A percentile compares a stretch with the other conserved stretches of the same genome.
Conservation (phyloP, 1,139 yeast species). For the Suhomyces maxii region DNA sequence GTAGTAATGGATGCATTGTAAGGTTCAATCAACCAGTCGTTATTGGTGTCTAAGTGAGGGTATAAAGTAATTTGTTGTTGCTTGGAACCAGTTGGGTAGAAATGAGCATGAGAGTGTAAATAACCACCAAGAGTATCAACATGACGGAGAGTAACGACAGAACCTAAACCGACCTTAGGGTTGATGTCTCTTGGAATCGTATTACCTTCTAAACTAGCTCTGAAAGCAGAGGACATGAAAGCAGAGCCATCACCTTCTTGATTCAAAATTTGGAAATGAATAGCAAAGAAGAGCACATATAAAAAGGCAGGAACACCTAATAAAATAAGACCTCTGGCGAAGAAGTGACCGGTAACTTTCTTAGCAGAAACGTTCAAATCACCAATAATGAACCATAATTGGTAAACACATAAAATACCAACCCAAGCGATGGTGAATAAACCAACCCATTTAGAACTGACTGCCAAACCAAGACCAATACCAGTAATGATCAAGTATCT, state of each 20-base stretch:
- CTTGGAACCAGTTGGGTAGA: conserved; percentile 88
- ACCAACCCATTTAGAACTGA: conserved; percentile 96
- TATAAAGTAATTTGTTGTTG: conserved; percentile 94
- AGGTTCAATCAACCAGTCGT: conserved; percentile 79
- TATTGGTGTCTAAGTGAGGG: conserved; percentile 88
- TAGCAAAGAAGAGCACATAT: conserved; percentile 70
- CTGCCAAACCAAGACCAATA: conserved; percentile 81
- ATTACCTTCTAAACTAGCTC: conserved; percentile 72
- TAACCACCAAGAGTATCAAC: conserved; percentile 89
- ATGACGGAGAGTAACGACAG: conserved; percentile 79
- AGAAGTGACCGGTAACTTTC: conserved; percentile 53
- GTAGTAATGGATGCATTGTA: conserved; percentile 57
- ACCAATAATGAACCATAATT: conserved; percentile 86
- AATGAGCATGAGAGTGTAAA: conserved; percentile 85
- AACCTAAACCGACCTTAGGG: conserved; percentile 87
- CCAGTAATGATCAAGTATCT: conserved; percentile 73
- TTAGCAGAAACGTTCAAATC: conserved; percentile 66
- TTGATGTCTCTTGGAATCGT: conserved; percentile 64
- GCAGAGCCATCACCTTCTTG: conserved; percentile 84
- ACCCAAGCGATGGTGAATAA: conserved; percentile 92
- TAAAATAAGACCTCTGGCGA: conserved; percentile 57
- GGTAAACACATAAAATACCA: conserved; percentile 71
- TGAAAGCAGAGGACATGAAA: conserved; percentile 87
- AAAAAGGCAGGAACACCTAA: conserved; percentile 69
- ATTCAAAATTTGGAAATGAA: conserved; percentile 75